phyloP scores from a whole-genome alignment of 2,329 filamentous ascomycete genomes.

The Fusarium liriodendri region DNA sequence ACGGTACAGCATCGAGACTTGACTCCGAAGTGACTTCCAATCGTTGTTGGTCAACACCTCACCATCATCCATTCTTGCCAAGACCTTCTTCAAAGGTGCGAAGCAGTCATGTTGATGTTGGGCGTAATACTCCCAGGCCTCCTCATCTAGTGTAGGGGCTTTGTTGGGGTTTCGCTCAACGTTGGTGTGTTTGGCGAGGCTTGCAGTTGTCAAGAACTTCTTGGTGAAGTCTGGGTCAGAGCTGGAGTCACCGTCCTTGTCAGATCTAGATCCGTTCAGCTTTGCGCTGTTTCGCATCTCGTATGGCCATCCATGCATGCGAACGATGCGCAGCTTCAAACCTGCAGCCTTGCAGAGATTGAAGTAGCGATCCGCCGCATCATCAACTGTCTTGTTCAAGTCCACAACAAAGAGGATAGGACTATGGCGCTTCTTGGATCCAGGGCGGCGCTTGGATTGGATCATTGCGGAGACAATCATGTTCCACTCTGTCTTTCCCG shows the following conservation, averaged over 20 bases:
- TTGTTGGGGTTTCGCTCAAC: conserved; percentile 28
- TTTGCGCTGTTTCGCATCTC: conserved; percentile 48
- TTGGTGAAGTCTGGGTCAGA: conserved; percentile 48
- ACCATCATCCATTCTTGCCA: conserved; percentile 47
- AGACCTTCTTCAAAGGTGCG: conserved; percentile 48
- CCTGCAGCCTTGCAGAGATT: conserved; percentile 51
- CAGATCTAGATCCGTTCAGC: conserved; percentile 36
- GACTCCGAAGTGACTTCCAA: conserved; percentile 45
- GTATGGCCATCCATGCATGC: conserved; percentile 56
- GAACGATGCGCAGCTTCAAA: conserved; percentile 49
- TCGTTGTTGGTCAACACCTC: conserved; percentile 41
- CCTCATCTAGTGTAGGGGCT: conserved; percentile 57
- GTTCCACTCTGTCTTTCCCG: conserved; percentile 61
- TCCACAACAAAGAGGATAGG: conserved; percentile 60
- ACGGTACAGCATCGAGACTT: conserved; percentile 52
- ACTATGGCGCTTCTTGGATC: conserved; percentile 30
- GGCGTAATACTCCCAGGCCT: conserved; percentile 55
- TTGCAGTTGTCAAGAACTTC: conserved; percentile 48
- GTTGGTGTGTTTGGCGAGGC: conserved; percentile 34
- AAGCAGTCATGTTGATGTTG: conserved; percentile 47
- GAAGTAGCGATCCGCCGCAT: conserved; percentile 56
- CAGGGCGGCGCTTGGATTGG: conserved; percentile 45
- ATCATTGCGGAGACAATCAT: conserved; percentile 55
- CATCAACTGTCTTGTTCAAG: conserved; percentile 60
- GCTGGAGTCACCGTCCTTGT: not conserved